phyloP scores from a whole-genome alignment of 2,329 filamentous ascomycete species.

The Rhytidhysteron rufulum region DNA sequence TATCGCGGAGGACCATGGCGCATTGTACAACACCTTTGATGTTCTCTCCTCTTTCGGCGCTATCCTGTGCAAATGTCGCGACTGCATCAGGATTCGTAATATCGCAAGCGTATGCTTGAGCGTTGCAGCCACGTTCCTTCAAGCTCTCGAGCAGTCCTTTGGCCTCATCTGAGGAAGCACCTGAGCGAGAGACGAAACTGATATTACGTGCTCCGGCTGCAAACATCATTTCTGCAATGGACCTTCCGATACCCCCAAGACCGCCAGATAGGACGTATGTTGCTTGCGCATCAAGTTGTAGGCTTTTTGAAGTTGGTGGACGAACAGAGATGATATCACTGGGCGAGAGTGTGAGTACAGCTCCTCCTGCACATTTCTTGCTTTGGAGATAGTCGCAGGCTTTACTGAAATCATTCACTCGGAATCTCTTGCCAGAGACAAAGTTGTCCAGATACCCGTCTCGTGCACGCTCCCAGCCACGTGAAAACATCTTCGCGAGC shows the following conservation, averaged over 20 bases:
- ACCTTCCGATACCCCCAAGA: conserved; percentile 3
- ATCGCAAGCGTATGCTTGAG: conserved; percentile 1
- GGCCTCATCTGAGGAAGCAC: not conserved
- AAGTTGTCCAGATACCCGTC: too few relatives aligned
- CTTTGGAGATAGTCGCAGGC: too few relatives aligned
- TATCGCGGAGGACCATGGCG: conserved; percentile 4
- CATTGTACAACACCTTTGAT: conserved; percentile 28
- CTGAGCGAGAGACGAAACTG: not conserved
- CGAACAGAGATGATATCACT: too few relatives aligned
- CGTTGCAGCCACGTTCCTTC: not conserved
- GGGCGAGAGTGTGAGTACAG: too few relatives aligned
- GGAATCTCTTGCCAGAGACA: too few relatives aligned
- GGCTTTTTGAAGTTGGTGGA: too few relatives aligned
- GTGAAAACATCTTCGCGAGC: too few relatives aligned
- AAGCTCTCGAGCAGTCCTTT: not conserved
- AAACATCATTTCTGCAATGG: not conserved
- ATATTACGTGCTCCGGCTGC: not conserved
- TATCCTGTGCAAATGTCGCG: conserved; percentile 5
- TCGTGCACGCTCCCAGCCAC: too few relatives aligned
- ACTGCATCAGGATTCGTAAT: not conserved
- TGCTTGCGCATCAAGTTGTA: not conserved
- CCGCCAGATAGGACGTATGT: conserved; percentile 2
- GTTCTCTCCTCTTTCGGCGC: conserved; percentile 13
- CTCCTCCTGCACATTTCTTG: too few relatives aligned
- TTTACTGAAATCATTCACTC: too few relatives aligned